These are phyloP conservation scores for Xylaria sp. DNA, from an alignment of 2,329 filamentous ascomycete genomes.

Conservation along the genomic window DNA sequence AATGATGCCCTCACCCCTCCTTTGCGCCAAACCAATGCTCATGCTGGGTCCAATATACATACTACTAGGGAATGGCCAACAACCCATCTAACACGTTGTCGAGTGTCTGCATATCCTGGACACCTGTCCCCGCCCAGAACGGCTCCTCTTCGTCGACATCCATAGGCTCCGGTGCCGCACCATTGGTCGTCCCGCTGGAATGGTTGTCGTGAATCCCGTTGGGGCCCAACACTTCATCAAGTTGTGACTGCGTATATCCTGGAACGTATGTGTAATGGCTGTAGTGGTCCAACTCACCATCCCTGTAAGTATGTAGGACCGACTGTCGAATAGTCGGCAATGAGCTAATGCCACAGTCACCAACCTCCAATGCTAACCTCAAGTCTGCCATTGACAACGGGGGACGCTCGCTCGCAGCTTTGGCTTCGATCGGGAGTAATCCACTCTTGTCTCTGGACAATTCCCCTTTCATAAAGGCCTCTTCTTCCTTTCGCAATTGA, in stretches of 20 bases:
- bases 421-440: slow-evolving; percentile 82
- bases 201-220: slow-evolving; percentile 27
- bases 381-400: slow-evolving; percentile 82
- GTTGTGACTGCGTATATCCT: slow-evolving; percentile 47
- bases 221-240: slow-evolving; percentile 41
- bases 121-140: slow-evolving; percentile 71
- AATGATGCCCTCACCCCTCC: slow-evolving; percentile 28
- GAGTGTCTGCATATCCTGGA: slow-evolving; percentile 61
- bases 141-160: slow-evolving; percentile 63
- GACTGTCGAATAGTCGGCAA: slow-evolving; percentile 80
- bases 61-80: slow-evolving; percentile 55
- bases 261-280: slow-evolving; percentile 67
- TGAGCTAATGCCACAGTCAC: slow-evolving; percentile 78
- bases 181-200: slow-evolving; percentile 53
- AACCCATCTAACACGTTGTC: slow-evolving; percentile 68
- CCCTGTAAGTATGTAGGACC: slow-evolving; percentile 76
- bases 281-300: slow-evolving; percentile 78
- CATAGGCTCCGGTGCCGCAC: slow-evolving; percentile 63
- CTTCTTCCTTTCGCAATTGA: slow-evolving; percentile 80
- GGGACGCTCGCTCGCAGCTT: slow-evolving; percentile 75
- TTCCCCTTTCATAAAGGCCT: slow-evolving; percentile 76
- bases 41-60: slow-evolving; percentile 19
- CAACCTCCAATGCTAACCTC: slow-evolving; percentile 77
- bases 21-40: slow-evolving; percentile 38
- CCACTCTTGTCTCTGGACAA: slow-evolving; percentile 79